Conservation (phyloP, 2,329 filamentous ascomycete species). For the Clarireedia paspali region DNA sequence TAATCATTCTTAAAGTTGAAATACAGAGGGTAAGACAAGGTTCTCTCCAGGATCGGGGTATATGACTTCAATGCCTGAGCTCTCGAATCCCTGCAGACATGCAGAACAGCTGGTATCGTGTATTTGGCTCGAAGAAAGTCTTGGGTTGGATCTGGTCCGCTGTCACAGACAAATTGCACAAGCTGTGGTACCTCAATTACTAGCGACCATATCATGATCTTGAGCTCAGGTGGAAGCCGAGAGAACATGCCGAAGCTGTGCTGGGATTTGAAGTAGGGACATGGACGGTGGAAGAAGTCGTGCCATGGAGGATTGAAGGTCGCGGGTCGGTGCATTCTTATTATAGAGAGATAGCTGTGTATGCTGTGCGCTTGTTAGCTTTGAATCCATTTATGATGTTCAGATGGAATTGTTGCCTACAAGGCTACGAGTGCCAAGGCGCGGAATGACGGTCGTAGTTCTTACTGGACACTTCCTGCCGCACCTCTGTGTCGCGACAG, state of each 20-base stretch:
- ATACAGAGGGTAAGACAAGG: neutral
- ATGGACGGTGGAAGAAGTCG: too few species aligned
- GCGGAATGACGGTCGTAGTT: too few species aligned
- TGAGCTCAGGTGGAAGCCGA: neutral
- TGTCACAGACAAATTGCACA: neutral
- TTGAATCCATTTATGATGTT: too few species aligned
- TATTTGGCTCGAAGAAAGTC: neutral
- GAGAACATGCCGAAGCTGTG: neutral
- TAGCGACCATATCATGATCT: neutral
- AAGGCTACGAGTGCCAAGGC: too few species aligned
- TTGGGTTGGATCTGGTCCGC: neutral
- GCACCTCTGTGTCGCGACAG: too few species aligned
- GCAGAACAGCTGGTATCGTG: neutral
- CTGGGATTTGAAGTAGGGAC: neutral
- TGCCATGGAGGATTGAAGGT: too few species aligned
- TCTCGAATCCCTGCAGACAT: neutral
- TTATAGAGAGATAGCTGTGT: too few species aligned
- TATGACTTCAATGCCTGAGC: constrained; percentile 1
- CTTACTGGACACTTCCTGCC: too few species aligned
- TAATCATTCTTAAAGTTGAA: constrained; percentile 3
- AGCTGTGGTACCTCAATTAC: neutral
- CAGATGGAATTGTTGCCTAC: too few species aligned
- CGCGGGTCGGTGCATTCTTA: too few species aligned
- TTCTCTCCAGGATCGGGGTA: neutral
- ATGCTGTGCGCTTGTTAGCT: too few species aligned